phyloP scores from a whole-genome alignment of 768 basidiomycete genomes.

The Coprinopsis marcescibilis region DNA sequence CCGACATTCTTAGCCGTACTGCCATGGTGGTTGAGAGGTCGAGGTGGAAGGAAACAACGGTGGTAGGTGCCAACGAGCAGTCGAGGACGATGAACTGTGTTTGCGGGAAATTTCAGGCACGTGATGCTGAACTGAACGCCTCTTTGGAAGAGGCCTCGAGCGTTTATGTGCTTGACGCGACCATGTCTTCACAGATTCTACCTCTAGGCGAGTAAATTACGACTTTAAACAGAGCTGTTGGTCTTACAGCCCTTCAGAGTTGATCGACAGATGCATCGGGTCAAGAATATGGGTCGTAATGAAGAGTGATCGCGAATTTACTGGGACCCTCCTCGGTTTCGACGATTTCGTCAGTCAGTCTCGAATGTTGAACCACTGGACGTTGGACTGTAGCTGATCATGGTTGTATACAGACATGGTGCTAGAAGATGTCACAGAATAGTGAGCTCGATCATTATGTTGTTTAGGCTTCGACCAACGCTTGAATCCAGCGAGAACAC shows the following conservation, averaged over 20 bases:
- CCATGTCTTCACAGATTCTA: slow-evolving; percentile 90
- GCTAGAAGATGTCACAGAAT: slow-evolving; percentile 94
- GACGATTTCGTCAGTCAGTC: slow-evolving; percentile 98
- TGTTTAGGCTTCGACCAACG: not conserved
- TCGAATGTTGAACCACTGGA: too few species aligned
- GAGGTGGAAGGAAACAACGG: not conserved
- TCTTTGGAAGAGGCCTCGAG: too few species aligned
- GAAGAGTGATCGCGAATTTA: slow-evolving; percentile 97
- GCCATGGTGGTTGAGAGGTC: slow-evolving; percentile 72
- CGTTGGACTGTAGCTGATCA: too few species aligned
- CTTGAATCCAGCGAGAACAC: slow-evolving; percentile 64
- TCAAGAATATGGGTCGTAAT: slow-evolving; percentile 97
- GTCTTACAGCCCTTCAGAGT: slow-evolving; percentile 49
- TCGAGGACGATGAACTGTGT: slow-evolving; percentile 5
- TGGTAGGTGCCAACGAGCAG: not conserved
- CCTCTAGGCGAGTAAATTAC: slow-evolving; percentile 88
- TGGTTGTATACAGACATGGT: slow-evolving; percentile 90
- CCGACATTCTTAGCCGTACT: slow-evolving; percentile 78
- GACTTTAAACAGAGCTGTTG: not conserved
- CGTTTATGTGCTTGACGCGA: too few species aligned
- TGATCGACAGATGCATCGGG: slow-evolving; percentile 97
- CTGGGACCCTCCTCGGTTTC: slow-evolving; percentile 90
- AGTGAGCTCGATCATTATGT: slow-evolving; percentile 45
- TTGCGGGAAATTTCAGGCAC: slow-evolving; percentile 15
- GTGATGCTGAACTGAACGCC: slow-evolving; percentile 11